A percentile compares a stretch with the other conserved stretches of the same genome.
Conservation (phyloP, 345 rosid species). For the Euclidium syriacum region DNA sequence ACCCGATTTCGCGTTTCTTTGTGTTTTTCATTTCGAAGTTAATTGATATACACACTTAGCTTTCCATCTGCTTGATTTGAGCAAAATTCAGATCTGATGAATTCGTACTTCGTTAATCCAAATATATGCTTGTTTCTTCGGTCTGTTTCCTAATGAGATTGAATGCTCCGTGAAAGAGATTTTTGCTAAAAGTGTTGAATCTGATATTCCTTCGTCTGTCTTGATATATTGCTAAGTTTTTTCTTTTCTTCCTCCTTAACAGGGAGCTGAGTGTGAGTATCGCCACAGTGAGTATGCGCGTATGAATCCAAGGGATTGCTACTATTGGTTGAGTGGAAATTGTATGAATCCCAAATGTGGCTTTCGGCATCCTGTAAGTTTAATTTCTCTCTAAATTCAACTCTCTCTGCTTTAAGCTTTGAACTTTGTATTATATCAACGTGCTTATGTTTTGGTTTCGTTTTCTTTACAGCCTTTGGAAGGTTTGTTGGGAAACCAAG, state of each 20-base stretch:
- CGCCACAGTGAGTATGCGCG: conserved; percentile 97
- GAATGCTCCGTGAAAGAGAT: background rate
- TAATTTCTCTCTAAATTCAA: background rate
- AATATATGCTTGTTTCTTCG: background rate
- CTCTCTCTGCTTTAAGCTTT: background rate
- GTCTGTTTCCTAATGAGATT: background rate
- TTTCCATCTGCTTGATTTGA: background rate
- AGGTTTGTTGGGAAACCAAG: conserved; percentile 69
- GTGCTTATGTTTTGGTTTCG: conserved; percentile 13
- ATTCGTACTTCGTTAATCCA: background rate
- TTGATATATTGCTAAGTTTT: background rate
- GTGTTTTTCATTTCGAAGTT: background rate
- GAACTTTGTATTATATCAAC: background rate
- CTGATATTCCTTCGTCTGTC: background rate
- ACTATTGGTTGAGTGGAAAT: conserved; percentile 85
- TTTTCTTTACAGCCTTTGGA: conserved; percentile 68
- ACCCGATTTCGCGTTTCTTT: conserved; percentile 7
- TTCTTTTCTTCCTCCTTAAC: conserved; percentile 2
- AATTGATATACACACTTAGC: background rate
- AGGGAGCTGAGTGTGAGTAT: conserved; percentile 96
- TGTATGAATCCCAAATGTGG: conserved; percentile 93
- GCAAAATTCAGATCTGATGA: conserved; percentile 19
- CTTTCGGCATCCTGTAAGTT: conserved; percentile 91
- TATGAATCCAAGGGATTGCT: conserved; percentile 91
- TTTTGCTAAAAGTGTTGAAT: background rate